Conservation (phyloP, 2,329 filamentous ascomycete species). For the Penicillium crustosum region DNA sequence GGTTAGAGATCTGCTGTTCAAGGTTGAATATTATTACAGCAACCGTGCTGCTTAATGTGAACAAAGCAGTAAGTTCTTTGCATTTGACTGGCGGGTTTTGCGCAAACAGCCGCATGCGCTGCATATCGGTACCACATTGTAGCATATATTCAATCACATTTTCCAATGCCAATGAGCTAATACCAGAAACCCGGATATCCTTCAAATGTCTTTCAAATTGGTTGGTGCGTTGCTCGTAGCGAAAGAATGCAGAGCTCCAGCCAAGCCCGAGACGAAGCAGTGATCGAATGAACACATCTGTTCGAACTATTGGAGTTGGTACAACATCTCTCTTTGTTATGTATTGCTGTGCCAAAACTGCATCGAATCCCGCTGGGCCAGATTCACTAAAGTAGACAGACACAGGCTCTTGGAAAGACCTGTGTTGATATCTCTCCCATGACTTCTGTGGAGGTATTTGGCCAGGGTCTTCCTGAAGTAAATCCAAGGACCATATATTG, state of each 20-base stretch:
- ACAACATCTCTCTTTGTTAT: slow-evolving; percentile 21
- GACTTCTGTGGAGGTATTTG: slow-evolving; percentile 30
- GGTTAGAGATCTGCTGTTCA: slow-evolving; percentile 35
- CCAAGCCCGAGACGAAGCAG: slow-evolving; percentile 45
- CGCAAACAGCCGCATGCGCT: slow-evolving; percentile 39
- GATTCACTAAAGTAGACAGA: slow-evolving; percentile 48
- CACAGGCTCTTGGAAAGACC: slow-evolving; percentile 30
- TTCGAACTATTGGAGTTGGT: slow-evolving; percentile 34
- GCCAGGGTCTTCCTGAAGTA: slow-evolving; percentile 16
- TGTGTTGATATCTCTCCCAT: slow-evolving; percentile 45
- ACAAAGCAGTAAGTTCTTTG: slow-evolving; percentile 33
- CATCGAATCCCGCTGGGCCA: slow-evolving; percentile 42
- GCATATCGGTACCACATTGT: slow-evolving; percentile 40
- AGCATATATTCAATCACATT: slow-evolving; percentile 33
- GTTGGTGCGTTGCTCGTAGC: slow-evolving; percentile 37
- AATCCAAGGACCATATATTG: slow-evolving; percentile 39
- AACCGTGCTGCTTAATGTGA: slow-evolving; percentile 36
- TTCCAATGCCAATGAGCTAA: slow-evolving; percentile 47
- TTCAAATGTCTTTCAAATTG: slow-evolving; percentile 44
- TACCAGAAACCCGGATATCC: slow-evolving; percentile 51
- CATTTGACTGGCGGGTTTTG: slow-evolving; percentile 27
- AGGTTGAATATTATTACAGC: slow-evolving; percentile 40
- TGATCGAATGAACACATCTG: slow-evolving; percentile 42
- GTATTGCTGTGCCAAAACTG: slow-evolving; percentile 33
- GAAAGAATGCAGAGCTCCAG: slow-evolving; percentile 47